Conservation (phyloP, 495 filamentous ascomycete species). For the Clohesyomyces aquaticus region DNA sequence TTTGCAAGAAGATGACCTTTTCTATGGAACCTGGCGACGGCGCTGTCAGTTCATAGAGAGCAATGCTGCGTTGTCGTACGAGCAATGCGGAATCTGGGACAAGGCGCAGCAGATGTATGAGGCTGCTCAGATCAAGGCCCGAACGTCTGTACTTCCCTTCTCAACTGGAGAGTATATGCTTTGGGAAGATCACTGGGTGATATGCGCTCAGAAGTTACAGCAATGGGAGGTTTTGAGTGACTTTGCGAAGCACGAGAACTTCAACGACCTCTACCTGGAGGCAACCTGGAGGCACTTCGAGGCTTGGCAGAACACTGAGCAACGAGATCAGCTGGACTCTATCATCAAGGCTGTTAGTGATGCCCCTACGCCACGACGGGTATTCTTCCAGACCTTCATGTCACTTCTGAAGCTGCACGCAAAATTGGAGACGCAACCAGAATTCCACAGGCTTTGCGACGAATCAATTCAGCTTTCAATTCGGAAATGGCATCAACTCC, state of each 20-base stretch:
- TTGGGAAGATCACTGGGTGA: slow-evolving; percentile 99
- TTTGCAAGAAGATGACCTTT: slow-evolving; percentile 92
- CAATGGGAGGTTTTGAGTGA: slow-evolving; percentile 98
- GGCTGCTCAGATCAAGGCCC: slow-evolving; percentile 91
- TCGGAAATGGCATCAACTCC: slow-evolving; percentile 96
- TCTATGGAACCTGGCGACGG: slow-evolving; percentile 96
- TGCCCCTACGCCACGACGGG: slow-evolving; percentile 87
- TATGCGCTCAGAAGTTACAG: slow-evolving; percentile 96
- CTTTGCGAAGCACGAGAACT: slow-evolving; percentile 98
- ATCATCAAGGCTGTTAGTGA: slow-evolving; percentile 96
- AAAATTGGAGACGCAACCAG: slow-evolving; percentile 76
- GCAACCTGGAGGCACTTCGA: slow-evolving; percentile 93
- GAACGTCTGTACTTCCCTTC: slow-evolving; percentile 89
- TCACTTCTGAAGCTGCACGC: slow-evolving; percentile 87
- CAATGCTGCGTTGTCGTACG: slow-evolving; percentile 93
- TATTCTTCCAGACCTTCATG: slow-evolving; percentile 99
- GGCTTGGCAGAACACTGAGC: slow-evolving; percentile 82
- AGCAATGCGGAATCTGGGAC: slow-evolving; percentile 99
- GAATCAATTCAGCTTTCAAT: slow-evolving; percentile 96
- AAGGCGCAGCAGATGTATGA: slow-evolving; percentile 97
- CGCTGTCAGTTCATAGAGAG: slow-evolving; percentile 95
- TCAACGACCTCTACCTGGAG: slow-evolving; percentile 95
- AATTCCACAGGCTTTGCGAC: slow-evolving; percentile 88
- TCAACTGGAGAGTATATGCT: slow-evolving; percentile 97
- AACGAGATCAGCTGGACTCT: slow-evolving; percentile 84